phyloP scores from a whole-genome alignment of 2,329 filamentous ascomycete species.

The Byssochlamys sp. region DNA sequence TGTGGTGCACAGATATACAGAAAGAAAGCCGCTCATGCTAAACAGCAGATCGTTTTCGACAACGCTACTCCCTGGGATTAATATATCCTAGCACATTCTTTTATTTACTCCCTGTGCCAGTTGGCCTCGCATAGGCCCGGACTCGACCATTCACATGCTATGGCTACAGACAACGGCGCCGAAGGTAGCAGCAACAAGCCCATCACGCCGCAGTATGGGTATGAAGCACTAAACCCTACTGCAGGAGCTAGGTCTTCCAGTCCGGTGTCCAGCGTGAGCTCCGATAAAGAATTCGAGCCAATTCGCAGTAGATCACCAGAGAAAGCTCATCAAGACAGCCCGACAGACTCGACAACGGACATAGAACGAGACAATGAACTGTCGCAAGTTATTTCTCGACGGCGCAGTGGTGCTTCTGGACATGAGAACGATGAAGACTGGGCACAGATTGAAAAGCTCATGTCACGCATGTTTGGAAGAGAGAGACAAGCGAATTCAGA shows the following conservation, averaged over 20 bases:
- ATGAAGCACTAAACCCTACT: not conserved
- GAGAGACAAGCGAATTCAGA: conserved; percentile 56
- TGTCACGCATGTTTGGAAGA: conserved; percentile 62
- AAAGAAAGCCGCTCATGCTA: not conserved
- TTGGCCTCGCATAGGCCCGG: not conserved
- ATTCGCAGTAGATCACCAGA: conserved; percentile 6
- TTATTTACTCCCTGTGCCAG: not conserved
- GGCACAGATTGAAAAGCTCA: conserved; percentile 35
- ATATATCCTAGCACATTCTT: not conserved
- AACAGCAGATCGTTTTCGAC: not conserved
- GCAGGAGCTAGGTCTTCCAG: not conserved
- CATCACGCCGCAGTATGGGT: not conserved
- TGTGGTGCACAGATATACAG: not conserved
- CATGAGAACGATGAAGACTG: conserved; percentile 17
- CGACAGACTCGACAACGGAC: not conserved
- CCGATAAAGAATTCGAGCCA: conserved; percentile 2
- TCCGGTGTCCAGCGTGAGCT: not conserved
- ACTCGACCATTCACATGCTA: not conserved
- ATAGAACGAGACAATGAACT: conserved; percentile 9
- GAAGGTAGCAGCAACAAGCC: not conserved
- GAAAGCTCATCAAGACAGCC: not conserved
- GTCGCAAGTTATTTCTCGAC: conserved; percentile 15
- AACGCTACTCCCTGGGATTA: not conserved
- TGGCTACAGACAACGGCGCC: not conserved
- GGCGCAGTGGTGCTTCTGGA: conserved; percentile 15